Conservation (phyloP, 1,284 basidiomycete genomes). For the Athelia sp. region DNA sequence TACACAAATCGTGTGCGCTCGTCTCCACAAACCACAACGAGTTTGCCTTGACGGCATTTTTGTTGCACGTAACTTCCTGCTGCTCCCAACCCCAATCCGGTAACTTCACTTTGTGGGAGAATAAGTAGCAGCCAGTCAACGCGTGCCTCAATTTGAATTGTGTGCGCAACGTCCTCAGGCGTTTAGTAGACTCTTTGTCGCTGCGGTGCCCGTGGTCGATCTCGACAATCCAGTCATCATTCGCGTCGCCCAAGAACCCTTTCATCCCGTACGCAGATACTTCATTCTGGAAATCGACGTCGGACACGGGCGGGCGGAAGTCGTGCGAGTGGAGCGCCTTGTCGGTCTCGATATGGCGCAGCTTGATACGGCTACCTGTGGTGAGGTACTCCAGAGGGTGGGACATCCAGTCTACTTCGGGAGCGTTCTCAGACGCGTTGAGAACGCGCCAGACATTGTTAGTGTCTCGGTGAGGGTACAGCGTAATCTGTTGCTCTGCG, state of each 20-base stretch:
- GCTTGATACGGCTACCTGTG: slow-evolving; percentile 71
- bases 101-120: slow-evolving; percentile 96
- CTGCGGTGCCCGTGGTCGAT: slow-evolving; percentile 67
- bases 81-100: slow-evolving; percentile 98
- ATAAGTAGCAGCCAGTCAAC: slow-evolving; percentile 92
- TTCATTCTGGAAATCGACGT: slow-evolving; percentile 99
- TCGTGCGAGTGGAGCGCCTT: slow-evolving; percentile 96
- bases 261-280: slow-evolving; percentile 92
- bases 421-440: slow-evolving; percentile 52
- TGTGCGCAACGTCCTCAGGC: slow-evolving; percentile 78
- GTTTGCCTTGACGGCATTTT: slow-evolving; percentile 88
- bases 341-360: slow-evolving; percentile 78
- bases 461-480: slow-evolving; percentile 92
- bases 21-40: slow-evolving; percentile 97
- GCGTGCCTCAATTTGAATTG: slow-evolving; percentile 84
- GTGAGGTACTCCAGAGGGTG: slow-evolving; percentile 63
- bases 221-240: slow-evolving; percentile 95
- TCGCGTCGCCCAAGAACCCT: slow-evolving; percentile 83
- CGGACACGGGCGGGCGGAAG: slow-evolving; percentile 90
- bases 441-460: slow-evolving; percentile 90
- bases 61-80: slow-evolving; percentile 98
- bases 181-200: slow-evolving; percentile 66
- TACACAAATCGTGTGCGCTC: slow-evolving; percentile 70
- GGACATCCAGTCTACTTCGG: slow-evolving; percentile 50
- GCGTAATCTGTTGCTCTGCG: slow-evolving; percentile 93